A percentile compares a stretch with the other conserved stretches of the same genome.
Evolutionary conservation across 176 grass and related monocot species (phyloP).

Genomic region (Elaeis guineensis): DNA sequence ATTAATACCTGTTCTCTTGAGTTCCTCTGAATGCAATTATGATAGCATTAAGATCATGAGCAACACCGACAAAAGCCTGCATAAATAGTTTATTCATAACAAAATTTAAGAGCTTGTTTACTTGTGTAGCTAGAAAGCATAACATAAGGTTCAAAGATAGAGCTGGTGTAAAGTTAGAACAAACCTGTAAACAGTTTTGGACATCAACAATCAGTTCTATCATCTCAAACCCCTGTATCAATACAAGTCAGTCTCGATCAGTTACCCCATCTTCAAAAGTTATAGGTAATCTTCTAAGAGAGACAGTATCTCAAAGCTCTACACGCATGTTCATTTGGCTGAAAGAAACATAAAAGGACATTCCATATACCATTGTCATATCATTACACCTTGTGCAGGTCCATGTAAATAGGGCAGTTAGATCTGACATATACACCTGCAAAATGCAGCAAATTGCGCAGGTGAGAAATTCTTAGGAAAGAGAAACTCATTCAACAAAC

Average conservation of each 20-base stretch:
- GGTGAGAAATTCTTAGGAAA: background rate
- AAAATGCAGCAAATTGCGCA: background rate
- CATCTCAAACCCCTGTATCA: slow-evolving; percentile 78
- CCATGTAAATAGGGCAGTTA: slow-evolving; percentile 34
- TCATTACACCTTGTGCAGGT: slow-evolving; percentile 88
- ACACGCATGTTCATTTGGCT: too few species aligned
- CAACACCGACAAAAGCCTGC: slow-evolving; percentile 60
- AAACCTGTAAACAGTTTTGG: slow-evolving; percentile 82
- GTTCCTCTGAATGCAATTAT: slow-evolving; percentile 87
- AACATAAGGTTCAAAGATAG: slow-evolving; percentile 4
- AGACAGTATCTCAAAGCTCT: too few species aligned
- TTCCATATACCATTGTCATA: slow-evolving; percentile 41
- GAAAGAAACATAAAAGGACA: too few species aligned
- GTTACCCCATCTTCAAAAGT: too few species aligned
- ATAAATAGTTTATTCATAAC: too few species aligned
- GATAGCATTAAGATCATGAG: slow-evolving; percentile 63
- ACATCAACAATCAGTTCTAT: slow-evolving; percentile 80
- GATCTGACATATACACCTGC: slow-evolving; percentile 23
- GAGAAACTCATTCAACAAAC: background rate
- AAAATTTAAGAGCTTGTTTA: too few species aligned
- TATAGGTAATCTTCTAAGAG: too few species aligned
- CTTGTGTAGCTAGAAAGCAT: too few species aligned
- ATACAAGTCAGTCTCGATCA: slow-evolving; percentile 1
- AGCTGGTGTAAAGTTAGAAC: background rate
- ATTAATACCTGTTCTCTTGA: slow-evolving; percentile 80